Evolutionary conservation across 2,329 filamentous ascomycete genomes (phyloP), one percentile per base, ranked within the genome.

Genomic region (Hymenoscyphus scutula): DNA sequence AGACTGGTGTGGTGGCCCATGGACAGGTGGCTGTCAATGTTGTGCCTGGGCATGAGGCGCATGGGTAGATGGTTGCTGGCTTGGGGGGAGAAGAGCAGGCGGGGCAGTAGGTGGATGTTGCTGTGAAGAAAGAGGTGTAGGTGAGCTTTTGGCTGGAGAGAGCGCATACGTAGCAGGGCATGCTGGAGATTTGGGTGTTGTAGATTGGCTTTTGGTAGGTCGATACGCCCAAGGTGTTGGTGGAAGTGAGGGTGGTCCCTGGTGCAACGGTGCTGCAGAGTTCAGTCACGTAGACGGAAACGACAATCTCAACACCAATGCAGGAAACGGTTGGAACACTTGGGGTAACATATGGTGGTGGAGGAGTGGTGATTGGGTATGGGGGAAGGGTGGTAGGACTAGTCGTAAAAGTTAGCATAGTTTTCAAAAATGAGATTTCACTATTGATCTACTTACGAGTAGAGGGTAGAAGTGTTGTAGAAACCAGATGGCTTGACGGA

Each of bases 251-350:
- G 3, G 58, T 59, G 2, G 58, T 23, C 19, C 58, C 58, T 19
- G 58, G 58, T 19, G 58, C 58, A 19, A 53, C 23, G 11, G 63
- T 69, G 1, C 67, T 68, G 48, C 71, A 75, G n/a, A 69, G 57
- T 54, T 74, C 73, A 8, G 68, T 69, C 23, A 75, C 64, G 6
- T 71, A 68, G 30, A 74, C 67, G 53, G 73, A 67, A 32, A 74
- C 62, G 25, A 76, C 70, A 19, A 74, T 67, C 61, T 76, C 73
- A 48, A 76, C 62, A 54, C 74, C 74, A 27, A 76, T 68, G 60
- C 70, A 63, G 54, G 64, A 58, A 15, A 63, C 45, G 10, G 54
- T 59, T 54, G 67, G 67, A 19, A 58, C 48, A 5, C 61, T 11
- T 3, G 67, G 65, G 15, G 67, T 69, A 15, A 67, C 62, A 38